Conservation (phyloP, 2,329 filamentous ascomycete species). For the Penicillium sp. region DNA sequence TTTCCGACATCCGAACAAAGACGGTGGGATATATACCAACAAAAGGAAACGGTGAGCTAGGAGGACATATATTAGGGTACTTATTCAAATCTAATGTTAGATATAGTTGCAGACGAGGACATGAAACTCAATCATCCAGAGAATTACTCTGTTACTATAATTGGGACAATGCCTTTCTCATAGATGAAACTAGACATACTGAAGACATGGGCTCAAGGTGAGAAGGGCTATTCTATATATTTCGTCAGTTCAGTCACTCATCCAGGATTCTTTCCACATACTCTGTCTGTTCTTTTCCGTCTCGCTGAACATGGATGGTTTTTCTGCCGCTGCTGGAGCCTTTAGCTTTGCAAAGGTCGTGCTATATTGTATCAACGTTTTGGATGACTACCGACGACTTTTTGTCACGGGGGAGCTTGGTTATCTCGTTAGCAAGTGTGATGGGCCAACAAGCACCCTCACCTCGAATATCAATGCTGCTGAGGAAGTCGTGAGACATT, state of each 20-base stretch:
- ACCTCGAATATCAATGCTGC: rapidly evolving
- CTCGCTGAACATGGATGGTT: not conserved
- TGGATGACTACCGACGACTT: not conserved
- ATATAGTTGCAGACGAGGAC: not conserved
- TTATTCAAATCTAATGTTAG: not conserved
- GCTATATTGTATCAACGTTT: not conserved
- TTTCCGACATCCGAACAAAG: not conserved
- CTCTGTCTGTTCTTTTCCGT: not conserved
- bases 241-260: not conserved
- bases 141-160: not conserved
- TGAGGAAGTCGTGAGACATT: not conserved
- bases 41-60: not conserved
- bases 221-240: not conserved
- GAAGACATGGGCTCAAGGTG: not conserved
- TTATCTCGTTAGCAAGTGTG: rapidly evolving
- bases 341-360: too few relatives aligned
- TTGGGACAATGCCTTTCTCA: not conserved
- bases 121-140: not conserved
- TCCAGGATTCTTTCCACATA: not conserved
- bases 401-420: not conserved
- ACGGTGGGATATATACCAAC: not conserved
- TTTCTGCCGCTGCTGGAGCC: not conserved
- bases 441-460: too few relatives aligned
- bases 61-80: not conserved
- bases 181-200: not conserved